Evolutionary conservation across 169 alveolate species (phyloP), one percentile per base, ranked within the genome.

Genomic region (Plasmodium fragile): DNA sequence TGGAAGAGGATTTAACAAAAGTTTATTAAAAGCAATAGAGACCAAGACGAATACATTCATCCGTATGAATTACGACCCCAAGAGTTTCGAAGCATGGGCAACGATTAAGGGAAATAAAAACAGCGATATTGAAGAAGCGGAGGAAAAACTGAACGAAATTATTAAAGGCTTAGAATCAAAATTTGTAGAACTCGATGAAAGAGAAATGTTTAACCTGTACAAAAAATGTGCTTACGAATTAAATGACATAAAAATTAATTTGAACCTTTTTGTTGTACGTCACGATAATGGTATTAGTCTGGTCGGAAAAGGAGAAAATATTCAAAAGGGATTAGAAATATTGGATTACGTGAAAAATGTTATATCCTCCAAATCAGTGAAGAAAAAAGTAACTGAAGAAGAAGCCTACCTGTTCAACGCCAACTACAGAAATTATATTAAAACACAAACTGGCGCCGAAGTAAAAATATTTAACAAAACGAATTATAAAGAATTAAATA

Each of bases 201-300:
- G 81, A 18, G 93, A 87, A 77, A 52, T 75, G 30, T 87, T 87
- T 55, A 18, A 77, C n/a, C 39, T 87, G 45, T 75, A 77, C 45
- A 87, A 78, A 25, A 87, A 41, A 87, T 87, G 93, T 53, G 73
- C 89, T 0, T 87, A 87, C 43, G 93, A 87, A 87, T 87, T 87
- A 34, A 87, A 87, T 55, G 93, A 87, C 28, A 87, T 87, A n/a
- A 77, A 79, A 77, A 77, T 53, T 6, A 87, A 87, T 45, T 78
- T 87, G 41, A 87, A 87, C 34, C 28, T 87, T 34, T 87, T 87
- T 55, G 83, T 87, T 7, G 80, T 87, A 8, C 79, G 93, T 18
- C 85, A 87, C 11, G 93, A 87, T 34, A 87, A 75, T 87, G 93
- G 93, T 18, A 53, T 87, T 36, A 78, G 89, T 34, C 71, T 87